Evolutionary conservation across 768 basidiomycete species (phyloP), one percentile per base, ranked within the genome.

Genomic region (Rhodosporidiobolus odoratus): DNA sequence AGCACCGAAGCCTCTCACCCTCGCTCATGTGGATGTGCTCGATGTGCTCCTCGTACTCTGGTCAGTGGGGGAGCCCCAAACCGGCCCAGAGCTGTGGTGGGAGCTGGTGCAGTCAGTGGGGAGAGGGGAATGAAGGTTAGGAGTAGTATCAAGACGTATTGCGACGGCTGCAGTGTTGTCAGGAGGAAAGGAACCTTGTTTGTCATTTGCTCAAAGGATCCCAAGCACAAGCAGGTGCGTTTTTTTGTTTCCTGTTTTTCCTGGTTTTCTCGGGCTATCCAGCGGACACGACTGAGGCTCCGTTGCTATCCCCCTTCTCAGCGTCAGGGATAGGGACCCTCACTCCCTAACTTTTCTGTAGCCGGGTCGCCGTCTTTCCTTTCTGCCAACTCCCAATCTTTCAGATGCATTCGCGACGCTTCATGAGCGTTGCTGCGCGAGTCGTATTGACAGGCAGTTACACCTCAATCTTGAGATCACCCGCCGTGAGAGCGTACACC

Each of bases 191-290:
- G 93, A 54, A 86, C 89, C 76, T 85, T 97, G 43, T 96, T 94
- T 81, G 87, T 97, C 53, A 85, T 96, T 34, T 98, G 95, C 80
- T 87, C 87, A 25, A 91, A 90, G 79, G 92, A 98, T 76, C 91
- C 94, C 4, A 97, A 95, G 79, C 95, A 98, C 79, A 97, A 97
- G 80, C 94, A 97, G 87, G 94, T 91, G 68, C 60, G 84, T 76
- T 17, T 12, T 9, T 40, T 15, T 53, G 16, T 30, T 34, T 17
- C 10, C 40, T 25, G 9, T 34, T 16, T 10, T 35, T 13, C 54
- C 30, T 53, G 12, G 12, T 50, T 50, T 50, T 8, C 21, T 50
- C 23, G 12, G 13, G 12, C 13, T 45, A 45, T 23, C 23, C 13
- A 45, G n/a, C n/a, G n/a, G n/a, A n/a, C n/a, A n/a, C n/a, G n/a